These are phyloP conservation scores for Psilocybe sp. DNA, from an alignment of 768 basidiomycete species.

Conservation along the genomic window DNA sequence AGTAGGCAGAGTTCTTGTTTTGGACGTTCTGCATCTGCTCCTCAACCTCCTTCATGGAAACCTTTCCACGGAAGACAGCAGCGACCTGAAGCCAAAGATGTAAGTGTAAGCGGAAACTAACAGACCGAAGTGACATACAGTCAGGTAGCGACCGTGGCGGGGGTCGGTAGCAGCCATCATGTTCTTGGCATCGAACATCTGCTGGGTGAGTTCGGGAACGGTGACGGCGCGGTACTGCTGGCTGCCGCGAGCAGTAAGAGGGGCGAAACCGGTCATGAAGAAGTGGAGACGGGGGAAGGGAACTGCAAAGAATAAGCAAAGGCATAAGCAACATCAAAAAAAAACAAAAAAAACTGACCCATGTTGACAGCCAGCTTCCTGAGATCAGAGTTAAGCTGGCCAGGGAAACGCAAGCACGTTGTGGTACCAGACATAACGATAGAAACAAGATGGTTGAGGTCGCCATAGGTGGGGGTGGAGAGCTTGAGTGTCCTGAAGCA, in stretches of 20 bases:
- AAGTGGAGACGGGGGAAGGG: conserved; percentile 99
- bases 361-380: conserved; percentile 99
- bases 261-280: conserved; percentile 97
- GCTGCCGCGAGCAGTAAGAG: conserved; percentile 90
- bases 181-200: conserved; percentile 99
- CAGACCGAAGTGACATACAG: conserved; percentile 45
- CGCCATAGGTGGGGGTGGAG: conserved; percentile 91
- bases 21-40: conserved; percentile 98
- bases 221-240: conserved; percentile 96
- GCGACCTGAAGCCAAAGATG: conserved; percentile 53
- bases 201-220: conserved; percentile 95
- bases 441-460: conserved; percentile 97
- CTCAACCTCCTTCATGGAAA: conserved; percentile 99
- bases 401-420: conserved; percentile 98
- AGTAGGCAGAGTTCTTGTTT: conserved; percentile 97
- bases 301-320: conserved; percentile 41
- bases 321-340: neutral
- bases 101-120: neutral
- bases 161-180: conserved; percentile 99
- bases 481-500: conserved; percentile 98
- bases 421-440: conserved; percentile 99
- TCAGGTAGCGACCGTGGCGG: conserved; percentile 95
- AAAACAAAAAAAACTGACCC: conserved; percentile 51
- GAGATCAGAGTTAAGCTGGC: conserved; percentile 98
- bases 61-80: conserved; percentile 97